Base-by-base conservation (phyloP, 192 early-diverging fungal genomes). In the Linnemannia hyalina region DNA sequence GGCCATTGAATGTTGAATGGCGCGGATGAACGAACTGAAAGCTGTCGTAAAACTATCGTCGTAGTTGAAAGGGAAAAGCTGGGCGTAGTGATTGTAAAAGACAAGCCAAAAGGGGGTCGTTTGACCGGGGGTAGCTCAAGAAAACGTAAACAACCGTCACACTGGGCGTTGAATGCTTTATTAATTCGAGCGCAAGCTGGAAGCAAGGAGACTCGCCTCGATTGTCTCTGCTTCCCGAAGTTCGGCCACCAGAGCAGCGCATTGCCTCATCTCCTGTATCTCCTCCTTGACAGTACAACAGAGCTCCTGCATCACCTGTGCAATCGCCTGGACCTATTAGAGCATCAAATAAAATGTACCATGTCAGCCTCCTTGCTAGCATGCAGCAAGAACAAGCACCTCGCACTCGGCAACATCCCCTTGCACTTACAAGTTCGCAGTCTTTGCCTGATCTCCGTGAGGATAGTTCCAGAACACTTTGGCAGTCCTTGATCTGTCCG, bases 401-500 rank as follows among this genome's bases (percentile, higher is more conserved):
- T 40, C 3, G 38, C 6, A 40, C 38, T 40, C 38, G 4, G 38
- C 38, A 6, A 40, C 0, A 40, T 40, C 11, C 23, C 60, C 60
- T 65, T 18, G 32, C 16, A 77, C 82, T 18, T 70, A 83, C 82
- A 47, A 78, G 40, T 32, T 55, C 71, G 2, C 40, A 49, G 16
- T 78, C 57, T 6, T 73, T 47, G 9, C 55, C 68, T 4, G 73
- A 42, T 4, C n/a, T 8, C 18, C 46, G 32, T 3, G 35, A 20
- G 54, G 23, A 76, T 2, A 52, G 10, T 0, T 83, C 73, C 26
- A 83, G 38, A 2, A 42, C 57, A 6, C 42, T 40, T 40, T 42
- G 72, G 68, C 82, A 83, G 0, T 75, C 60, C 68, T 38, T n/a
- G 23, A 83, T 74, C 57, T 83, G 82, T 36, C 3, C 36, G 3